Conservation (phyloP, 805 yeast genomes). For the Saturnispora galanensis region DNA sequence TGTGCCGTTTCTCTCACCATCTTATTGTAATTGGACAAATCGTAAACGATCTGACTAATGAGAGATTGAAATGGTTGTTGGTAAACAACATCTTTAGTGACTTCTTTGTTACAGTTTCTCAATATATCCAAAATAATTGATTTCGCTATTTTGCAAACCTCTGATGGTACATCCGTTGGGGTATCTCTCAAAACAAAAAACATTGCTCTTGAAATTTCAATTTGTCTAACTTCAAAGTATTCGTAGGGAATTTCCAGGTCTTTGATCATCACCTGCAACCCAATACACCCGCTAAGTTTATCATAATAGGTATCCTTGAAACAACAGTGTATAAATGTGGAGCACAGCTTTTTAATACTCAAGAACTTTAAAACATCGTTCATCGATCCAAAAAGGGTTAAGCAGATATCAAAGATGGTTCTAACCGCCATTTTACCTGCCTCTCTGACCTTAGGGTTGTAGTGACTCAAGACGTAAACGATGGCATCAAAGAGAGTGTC, state of each 20-base stretch:
- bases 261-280: slow-evolving; percentile 62
- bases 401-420: slow-evolving; percentile 50
- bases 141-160: slow-evolving; percentile 64
- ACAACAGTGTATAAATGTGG: slow-evolving; percentile 82
- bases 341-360: slow-evolving; percentile 63
- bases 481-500: slow-evolving; percentile 66
- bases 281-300: slow-evolving; percentile 83
- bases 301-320: slow-evolving; percentile 80
- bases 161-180: slow-evolving; percentile 76
- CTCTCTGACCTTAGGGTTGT: slow-evolving; percentile 57
- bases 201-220: slow-evolving; percentile 77
- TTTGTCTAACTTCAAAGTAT: slow-evolving; percentile 71
- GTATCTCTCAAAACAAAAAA: slow-evolving; percentile 87
- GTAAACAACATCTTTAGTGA: slow-evolving; percentile 50
- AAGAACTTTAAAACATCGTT: slow-evolving; percentile 65
- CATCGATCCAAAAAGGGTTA: slow-evolving; percentile 53
- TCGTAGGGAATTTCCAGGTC: slow-evolving; percentile 57
- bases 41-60: slow-evolving; percentile 84
- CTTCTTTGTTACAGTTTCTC: slow-evolving; percentile 51
- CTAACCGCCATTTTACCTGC: slow-evolving; percentile 63
- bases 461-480: slow-evolving; percentile 69
- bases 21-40: slow-evolving; percentile 79
- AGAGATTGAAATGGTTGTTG: slow-evolving; percentile 72
- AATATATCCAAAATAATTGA: slow-evolving; percentile 55
- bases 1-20: slow-evolving; percentile 78